phyloP scores from a whole-genome alignment of 1,284 basidiomycete genomes.

The Ustilago bromivora region DNA sequence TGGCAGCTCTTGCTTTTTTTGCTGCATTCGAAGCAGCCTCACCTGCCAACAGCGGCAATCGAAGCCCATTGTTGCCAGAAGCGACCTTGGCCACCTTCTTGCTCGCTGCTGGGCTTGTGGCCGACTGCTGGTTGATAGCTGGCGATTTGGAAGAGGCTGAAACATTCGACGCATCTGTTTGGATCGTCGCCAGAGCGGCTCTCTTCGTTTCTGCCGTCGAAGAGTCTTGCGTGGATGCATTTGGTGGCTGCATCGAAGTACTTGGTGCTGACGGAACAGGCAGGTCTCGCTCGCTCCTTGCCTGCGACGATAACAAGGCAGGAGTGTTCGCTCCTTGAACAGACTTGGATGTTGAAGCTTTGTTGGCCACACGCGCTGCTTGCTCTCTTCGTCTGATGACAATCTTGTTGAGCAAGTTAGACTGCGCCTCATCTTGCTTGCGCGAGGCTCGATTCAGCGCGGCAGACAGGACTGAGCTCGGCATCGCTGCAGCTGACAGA shows the following conservation, averaged over 20 bases:
- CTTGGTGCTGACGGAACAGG: neutral
- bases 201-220: neutral
- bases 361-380: slow-evolving; percentile 11
- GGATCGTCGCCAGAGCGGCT: neutral
- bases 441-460: slow-evolving; percentile 6
- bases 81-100: neutral
- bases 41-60: slow-evolving; percentile 19
- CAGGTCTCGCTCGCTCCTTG: neutral
- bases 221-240: neutral
- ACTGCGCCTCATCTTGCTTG: slow-evolving; percentile 22
- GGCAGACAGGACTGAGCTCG: slow-evolving; percentile 9
- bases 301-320: neutral
- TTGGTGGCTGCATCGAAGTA: neutral
- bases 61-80: slow-evolving; percentile 1
- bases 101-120: neutral
- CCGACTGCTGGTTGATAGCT: neutral
- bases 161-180: neutral
- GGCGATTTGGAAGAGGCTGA: neutral
- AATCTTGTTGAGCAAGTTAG: slow-evolving; percentile 20
- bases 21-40: slow-evolving; percentile 5
- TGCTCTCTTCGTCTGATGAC: slow-evolving; percentile 27
- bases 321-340: neutral
- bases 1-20: slow-evolving; percentile 8
- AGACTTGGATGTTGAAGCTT: neutral
- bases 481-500: slow-evolving; percentile 32